Conservation (phyloP, 2,329 filamentous ascomycete genomes). For the Apiospora malaysiana region DNA sequence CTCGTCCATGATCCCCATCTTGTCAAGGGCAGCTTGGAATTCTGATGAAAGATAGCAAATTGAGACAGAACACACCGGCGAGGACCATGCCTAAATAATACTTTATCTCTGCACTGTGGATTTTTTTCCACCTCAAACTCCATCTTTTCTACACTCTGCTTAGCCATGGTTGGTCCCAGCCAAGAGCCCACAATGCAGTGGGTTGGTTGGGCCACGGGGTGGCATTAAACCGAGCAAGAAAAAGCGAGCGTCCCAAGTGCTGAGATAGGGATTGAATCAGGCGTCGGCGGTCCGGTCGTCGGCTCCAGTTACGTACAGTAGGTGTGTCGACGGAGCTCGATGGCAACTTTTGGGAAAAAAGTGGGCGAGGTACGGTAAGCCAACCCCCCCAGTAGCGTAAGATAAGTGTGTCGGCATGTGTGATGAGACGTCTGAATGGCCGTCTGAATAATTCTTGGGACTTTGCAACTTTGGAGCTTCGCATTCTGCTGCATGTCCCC, state of each 20-base stretch:
- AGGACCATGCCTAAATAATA: constrained; percentile 11
- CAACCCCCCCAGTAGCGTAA: constrained; percentile 11
- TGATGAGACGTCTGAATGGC: not conserved
- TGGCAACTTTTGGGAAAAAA: not conserved
- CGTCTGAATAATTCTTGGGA: not conserved
- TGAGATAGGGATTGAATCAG: not conserved
- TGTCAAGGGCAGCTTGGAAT: not conserved
- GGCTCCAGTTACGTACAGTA: constrained; percentile 14
- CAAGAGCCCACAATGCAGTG: not conserved
- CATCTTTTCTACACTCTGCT: constrained; percentile 6
- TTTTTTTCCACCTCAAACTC: not conserved
- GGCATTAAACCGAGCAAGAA: constrained; percentile 10
- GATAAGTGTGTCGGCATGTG: constrained; percentile 12
- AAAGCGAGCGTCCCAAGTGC: constrained; percentile 7
- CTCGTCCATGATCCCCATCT: constrained; percentile 3
- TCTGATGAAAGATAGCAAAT: not conserved
- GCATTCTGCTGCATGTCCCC: not conserved
- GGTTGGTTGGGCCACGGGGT: constrained; percentile 17
- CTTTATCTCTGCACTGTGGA: not conserved
- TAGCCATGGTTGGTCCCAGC: constrained; percentile 3
- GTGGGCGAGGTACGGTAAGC: constrained; percentile 6
- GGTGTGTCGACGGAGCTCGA: not conserved
- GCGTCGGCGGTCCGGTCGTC: constrained; percentile 1
- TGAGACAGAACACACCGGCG: not conserved
- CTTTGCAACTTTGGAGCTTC: not conserved